phyloP scores from a whole-genome alignment of 768 basidiomycete species.

The Lactarius sanguifluus region DNA sequence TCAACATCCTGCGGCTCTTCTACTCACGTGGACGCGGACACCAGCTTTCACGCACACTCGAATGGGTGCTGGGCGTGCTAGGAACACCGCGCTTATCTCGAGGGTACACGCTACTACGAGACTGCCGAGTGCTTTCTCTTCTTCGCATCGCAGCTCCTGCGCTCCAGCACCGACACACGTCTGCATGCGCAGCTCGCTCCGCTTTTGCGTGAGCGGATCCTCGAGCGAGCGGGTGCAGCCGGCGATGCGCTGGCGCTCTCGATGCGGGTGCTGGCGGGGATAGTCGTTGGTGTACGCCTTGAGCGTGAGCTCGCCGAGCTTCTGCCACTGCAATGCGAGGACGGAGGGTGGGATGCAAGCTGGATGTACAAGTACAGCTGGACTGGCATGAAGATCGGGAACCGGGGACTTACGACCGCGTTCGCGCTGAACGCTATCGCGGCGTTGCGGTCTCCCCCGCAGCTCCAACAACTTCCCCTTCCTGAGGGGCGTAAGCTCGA shows the following conservation, averaged over 20 bases:
- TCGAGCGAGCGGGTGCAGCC: slow-evolving; percentile 49
- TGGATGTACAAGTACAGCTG: too few species aligned
- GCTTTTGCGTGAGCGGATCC: slow-evolving; percentile 47
- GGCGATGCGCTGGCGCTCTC: slow-evolving; percentile 39
- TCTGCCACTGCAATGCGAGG: too few species aligned
- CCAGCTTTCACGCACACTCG: slow-evolving; percentile 45
- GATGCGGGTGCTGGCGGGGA: too few species aligned
- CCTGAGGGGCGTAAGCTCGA: too few species aligned
- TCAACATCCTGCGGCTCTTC: too few species aligned
- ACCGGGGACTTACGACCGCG: slow-evolving; percentile 40
- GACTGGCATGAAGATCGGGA: slow-evolving; percentile 41
- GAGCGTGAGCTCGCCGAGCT: too few species aligned
- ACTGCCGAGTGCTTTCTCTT: slow-evolving; percentile 54
- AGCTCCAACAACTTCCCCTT: too few species aligned
- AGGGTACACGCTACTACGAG: slow-evolving; percentile 56
- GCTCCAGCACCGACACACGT: slow-evolving; percentile 35
- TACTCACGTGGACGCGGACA: not conserved
- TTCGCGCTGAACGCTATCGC: slow-evolving; percentile 50
- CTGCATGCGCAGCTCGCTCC: slow-evolving; percentile 42
- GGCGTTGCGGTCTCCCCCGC: slow-evolving; percentile 26
- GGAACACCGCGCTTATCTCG: slow-evolving; percentile 50
- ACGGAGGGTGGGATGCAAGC: too few species aligned
- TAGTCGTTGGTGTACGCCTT: too few species aligned
- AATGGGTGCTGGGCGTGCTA: slow-evolving; percentile 53
- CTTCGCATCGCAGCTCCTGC: slow-evolving; percentile 49